These are phyloP conservation scores for Mucuna pruriens DNA, from an alignment of 306 rosid genomes.

Conservation along the genomic window DNA sequence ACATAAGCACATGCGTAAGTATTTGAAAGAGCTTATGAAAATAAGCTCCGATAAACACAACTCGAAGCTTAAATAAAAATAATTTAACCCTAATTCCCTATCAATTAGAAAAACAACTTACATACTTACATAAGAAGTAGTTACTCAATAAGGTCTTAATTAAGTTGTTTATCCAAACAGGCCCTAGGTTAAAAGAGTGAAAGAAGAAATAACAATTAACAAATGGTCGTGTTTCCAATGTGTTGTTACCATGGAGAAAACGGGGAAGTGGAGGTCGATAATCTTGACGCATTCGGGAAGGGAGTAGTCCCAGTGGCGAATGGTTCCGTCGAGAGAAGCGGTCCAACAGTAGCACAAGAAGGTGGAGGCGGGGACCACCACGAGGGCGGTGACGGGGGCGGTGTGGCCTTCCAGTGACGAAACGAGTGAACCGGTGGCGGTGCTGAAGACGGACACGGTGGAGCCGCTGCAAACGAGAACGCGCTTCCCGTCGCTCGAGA, in stretches of 20 bases:
- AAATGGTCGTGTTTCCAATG: neutral
- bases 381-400: slow-evolving; percentile 66
- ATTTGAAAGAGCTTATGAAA: too few species aligned
- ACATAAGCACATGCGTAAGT: too few species aligned
- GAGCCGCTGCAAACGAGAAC: slow-evolving; percentile 70
- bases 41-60: too few species aligned
- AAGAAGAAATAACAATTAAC: neutral
- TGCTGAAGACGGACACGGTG: slow-evolving; percentile 75
- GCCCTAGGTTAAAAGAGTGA: too few species aligned
- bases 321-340: slow-evolving; percentile 77
- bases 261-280: slow-evolving; percentile 55
- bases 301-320: slow-evolving; percentile 84
- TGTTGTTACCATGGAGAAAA: slow-evolving; percentile 74
- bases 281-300: slow-evolving; percentile 67
- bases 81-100: too few species aligned
- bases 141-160: too few species aligned
- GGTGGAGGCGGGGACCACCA: slow-evolving; percentile 62
- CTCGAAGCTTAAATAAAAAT: too few species aligned
- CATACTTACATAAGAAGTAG: too few species aligned
- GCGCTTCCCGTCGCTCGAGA: slow-evolving; percentile 78
- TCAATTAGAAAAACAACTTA: too few species aligned
- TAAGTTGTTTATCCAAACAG: too few species aligned
- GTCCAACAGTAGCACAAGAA: slow-evolving; percentile 77
- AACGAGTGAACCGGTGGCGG: slow-evolving; percentile 70
- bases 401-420: slow-evolving; percentile 74